Conservation (phyloP, 352 stramenopile species). For the Phytophthora pini region DNA sequence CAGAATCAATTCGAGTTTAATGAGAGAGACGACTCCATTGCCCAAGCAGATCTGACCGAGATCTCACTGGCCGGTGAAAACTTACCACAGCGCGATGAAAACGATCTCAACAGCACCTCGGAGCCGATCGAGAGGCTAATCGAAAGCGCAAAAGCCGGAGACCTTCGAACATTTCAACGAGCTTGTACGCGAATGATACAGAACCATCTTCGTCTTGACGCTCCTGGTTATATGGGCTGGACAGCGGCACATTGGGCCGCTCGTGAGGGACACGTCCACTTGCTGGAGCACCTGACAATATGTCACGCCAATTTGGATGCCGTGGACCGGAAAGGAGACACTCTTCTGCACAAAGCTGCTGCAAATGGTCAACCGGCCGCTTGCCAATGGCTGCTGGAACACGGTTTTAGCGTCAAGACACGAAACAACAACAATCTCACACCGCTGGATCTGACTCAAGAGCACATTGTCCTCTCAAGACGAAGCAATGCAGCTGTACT, state of each 20-base stretch:
- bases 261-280: constrained; percentile 63
- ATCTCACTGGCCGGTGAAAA: constrained; percentile 53
- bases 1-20: constrained; percentile 31
- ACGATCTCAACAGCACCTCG: constrained; percentile 25
- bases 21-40: constrained; percentile 18
- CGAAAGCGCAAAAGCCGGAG: constrained; percentile 67
- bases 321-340: constrained; percentile 73
- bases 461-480: constrained; percentile 44
- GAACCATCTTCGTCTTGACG: constrained; percentile 56
- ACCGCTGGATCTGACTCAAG: constrained; percentile 64
- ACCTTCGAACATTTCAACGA: constrained; percentile 56
- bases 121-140: constrained; percentile 70
- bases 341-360: constrained; percentile 75
- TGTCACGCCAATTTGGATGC: constrained; percentile 66
- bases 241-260: constrained; percentile 80
- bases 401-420: constrained; percentile 66
- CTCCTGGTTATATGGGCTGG: constrained; percentile 75
- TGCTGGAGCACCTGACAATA: constrained; percentile 65
- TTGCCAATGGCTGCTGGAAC: constrained; percentile 74
- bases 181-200: constrained; percentile 46
- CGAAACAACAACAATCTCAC: constrained; percentile 76
- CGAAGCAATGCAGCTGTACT: constrained; percentile 45
- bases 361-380: constrained; percentile 70
- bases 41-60: constrained; percentile 56
- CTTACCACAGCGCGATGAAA: constrained; percentile 4